Conservation (phyloP, 257 asterid genomes). For the Forsythia suspensa region DNA sequence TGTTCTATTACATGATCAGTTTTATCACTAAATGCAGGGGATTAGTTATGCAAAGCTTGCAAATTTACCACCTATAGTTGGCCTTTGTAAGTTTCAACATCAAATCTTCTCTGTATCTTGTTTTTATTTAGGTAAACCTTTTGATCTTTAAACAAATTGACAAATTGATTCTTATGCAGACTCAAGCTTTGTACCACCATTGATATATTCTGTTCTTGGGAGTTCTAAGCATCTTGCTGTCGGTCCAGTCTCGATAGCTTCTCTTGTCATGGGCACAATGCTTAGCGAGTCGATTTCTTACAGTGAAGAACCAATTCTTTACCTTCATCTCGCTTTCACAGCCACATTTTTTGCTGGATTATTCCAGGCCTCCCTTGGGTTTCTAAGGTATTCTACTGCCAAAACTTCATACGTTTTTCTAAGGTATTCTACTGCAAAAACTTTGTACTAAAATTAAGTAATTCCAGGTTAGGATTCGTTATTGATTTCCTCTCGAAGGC, state of each 20-base stretch:
- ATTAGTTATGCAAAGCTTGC: conserved; percentile 94
- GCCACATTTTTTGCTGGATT: conserved; percentile 84
- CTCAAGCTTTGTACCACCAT: conserved; percentile 88
- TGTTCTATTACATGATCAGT: not conserved
- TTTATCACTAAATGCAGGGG: conserved; percentile 42
- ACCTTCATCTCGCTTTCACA: conserved; percentile 85
- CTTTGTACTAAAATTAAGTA: conserved; percentile 7
- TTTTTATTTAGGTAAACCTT: not conserved
- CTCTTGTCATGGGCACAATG: conserved; percentile 96
- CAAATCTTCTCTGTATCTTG: not conserved
- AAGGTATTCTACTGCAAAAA: conserved; percentile 37
- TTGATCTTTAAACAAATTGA: not conserved
- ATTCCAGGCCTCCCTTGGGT: conserved; percentile 81
- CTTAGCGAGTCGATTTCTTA: conserved; percentile 60
- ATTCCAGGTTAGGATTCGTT: conserved; percentile 76
- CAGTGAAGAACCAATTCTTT: conserved; percentile 49
- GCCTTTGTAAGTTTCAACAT: conserved; percentile 58
- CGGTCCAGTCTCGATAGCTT: conserved; percentile 90
- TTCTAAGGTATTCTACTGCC: conserved; percentile 50
- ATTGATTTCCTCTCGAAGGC: conserved; percentile 97
- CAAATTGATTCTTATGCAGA: conserved; percentile 36
- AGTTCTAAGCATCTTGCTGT: conserved; percentile 86
- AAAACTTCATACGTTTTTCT: not conserved
- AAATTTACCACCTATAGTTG: conserved; percentile 83
- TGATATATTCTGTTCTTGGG: conserved; percentile 81